phyloP scores from a whole-genome alignment of 2,329 filamentous ascomycete genomes.

The Xylogone sp. region DNA sequence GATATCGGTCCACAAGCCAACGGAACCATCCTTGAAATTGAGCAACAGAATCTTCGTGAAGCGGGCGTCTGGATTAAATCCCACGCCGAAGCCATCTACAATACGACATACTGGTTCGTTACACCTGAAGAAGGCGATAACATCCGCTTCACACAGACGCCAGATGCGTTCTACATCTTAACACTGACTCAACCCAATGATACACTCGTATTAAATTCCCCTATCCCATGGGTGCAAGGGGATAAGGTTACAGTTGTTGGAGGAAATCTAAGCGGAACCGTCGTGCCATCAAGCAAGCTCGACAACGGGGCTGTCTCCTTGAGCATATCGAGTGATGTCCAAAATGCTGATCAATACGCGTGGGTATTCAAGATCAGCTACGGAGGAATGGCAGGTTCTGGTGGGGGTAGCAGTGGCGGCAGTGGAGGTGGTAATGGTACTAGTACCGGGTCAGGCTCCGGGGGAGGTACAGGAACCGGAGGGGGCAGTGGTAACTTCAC shows the following conservation, averaged over 20 bases:
- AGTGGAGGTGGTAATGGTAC: background rate
- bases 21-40: conserved; percentile 46
- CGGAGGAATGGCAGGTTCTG: conserved; percentile 5
- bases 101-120: conserved; percentile 45
- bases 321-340: background rate
- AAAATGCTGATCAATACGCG: conserved; percentile 11
- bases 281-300: conserved; percentile 4
- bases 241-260: conserved; percentile 7
- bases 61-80: conserved; percentile 50
- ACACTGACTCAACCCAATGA: background rate
- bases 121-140: conserved; percentile 18
- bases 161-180: conserved; percentile 9
- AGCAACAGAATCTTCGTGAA: conserved; percentile 40
- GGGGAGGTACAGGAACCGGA: no score
- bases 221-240: conserved; percentile 5
- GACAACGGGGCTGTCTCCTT: background rate
- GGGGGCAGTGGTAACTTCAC: background rate
- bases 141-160: conserved; percentile 8
- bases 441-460: background rate
- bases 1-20: conserved; percentile 51
- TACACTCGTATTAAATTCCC: conserved; percentile 1
- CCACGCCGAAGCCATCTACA: conserved; percentile 51
- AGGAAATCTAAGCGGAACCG: conserved; percentile 2
- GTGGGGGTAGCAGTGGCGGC: background rate
- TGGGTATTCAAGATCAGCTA: conserved; percentile 18